Conservation (phyloP, 225 moss, liverwort and hornwort genomes). For the Lunularia cruciata region DNA sequence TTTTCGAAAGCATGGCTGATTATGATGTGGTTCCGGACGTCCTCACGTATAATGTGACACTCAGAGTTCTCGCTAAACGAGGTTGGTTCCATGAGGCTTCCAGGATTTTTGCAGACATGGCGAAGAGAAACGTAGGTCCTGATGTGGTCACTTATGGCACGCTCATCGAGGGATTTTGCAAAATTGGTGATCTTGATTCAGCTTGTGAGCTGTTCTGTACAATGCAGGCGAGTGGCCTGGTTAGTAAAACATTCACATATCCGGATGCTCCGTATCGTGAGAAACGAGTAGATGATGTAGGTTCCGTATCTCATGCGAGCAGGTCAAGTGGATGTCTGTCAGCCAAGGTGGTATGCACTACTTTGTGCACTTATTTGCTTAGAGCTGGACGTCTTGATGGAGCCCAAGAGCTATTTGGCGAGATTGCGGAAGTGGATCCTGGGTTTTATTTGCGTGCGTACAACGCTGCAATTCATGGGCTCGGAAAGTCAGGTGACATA, state of each 20-base stretch:
- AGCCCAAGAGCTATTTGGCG: conserved; percentile 52
- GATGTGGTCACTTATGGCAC: conserved; percentile 71
- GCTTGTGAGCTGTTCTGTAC: conserved; percentile 61
- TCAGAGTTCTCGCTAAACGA: conserved; percentile 20
- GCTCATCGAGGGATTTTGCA: conserved; percentile 67
- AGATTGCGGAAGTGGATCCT: conserved; percentile 40
- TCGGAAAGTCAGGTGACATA: conserved; percentile 56
- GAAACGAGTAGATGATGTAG: conserved; percentile 59
- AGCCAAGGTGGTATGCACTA: conserved; percentile 53
- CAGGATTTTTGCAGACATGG: conserved; percentile 60
- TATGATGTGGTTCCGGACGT: conserved; percentile 22
- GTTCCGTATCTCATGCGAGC: conserved; percentile 59
- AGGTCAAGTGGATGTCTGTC: conserved; percentile 41
- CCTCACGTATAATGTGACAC: conserved; percentile 30
- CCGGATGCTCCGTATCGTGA: conserved; percentile 62
- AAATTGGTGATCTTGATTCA: conserved; percentile 61
- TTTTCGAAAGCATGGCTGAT: conserved; percentile 26
- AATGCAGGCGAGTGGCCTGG: conserved; percentile 60
- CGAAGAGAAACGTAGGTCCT: conserved; percentile 37
- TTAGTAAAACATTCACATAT: conserved; percentile 51
- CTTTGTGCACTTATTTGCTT: conserved; percentile 55
- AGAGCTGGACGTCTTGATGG: conserved; percentile 63
- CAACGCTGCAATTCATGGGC: conserved; percentile 52
- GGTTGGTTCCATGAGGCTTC: conserved; percentile 24
- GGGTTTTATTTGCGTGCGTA: conserved; percentile 45